phyloP scores from a whole-genome alignment of 1,284 basidiomycete genomes.

The Mycosarcoma maydis region DNA sequence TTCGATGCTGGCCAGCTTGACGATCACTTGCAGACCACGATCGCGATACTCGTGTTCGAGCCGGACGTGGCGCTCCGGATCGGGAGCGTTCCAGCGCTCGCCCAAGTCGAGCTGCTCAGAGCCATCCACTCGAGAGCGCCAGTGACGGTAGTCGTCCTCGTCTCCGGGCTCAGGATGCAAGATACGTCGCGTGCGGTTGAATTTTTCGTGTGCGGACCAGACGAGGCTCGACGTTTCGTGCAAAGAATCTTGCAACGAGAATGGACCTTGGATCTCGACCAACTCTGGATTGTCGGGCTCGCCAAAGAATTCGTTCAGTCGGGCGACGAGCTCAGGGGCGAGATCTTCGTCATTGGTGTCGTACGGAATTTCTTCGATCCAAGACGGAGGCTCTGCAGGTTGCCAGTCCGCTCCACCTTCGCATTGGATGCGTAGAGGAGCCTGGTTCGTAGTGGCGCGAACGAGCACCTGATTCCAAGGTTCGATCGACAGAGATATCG shows the following conservation, averaged over 20 bases:
- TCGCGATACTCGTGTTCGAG: background rate
- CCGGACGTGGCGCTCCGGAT: background rate
- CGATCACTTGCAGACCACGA: background rate
- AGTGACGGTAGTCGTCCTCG: background rate
- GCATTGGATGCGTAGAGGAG: background rate
- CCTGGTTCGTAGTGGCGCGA: background rate
- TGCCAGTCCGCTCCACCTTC: background rate
- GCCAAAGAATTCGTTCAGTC: background rate
- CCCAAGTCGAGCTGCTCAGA: too few relatives aligned
- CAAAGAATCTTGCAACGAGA: background rate
- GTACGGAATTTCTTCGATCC: background rate
- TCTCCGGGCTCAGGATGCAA: background rate
- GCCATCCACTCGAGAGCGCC: background rate
- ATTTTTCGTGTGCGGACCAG: background rate
- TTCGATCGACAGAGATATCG: background rate
- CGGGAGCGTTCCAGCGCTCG: too few relatives aligned
- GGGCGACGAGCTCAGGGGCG: too few relatives aligned
- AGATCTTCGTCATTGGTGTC: too few relatives aligned
- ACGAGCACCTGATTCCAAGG: background rate
- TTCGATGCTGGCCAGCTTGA: background rate
- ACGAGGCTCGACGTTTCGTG: background rate
- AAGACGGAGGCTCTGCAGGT: background rate
- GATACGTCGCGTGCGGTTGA: background rate
- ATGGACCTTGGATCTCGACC: background rate
- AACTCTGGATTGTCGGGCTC: background rate